Evolutionary conservation across 148 eudicot species (phyloP).

Genomic region (Euryodendron excelsum): DNA sequence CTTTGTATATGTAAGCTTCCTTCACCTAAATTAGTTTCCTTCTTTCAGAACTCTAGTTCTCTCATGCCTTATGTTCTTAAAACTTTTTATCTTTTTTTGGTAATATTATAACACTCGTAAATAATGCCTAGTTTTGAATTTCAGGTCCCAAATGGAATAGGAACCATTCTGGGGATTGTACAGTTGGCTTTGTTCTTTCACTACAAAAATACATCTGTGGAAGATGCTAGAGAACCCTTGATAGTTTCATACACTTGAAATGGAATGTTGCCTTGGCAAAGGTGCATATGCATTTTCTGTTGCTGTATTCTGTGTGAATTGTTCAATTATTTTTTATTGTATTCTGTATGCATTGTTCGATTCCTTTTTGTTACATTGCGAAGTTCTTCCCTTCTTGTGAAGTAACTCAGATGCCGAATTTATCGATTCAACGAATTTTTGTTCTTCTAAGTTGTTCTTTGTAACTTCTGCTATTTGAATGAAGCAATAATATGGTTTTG

Average conservation of each 20-base stretch:
- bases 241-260: conserved; percentile 32
- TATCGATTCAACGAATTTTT: background rate
- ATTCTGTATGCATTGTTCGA: background rate
- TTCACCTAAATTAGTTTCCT: background rate
- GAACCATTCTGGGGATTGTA: conserved; percentile 57
- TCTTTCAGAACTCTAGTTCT: background rate
- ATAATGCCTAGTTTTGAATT: conserved; percentile 18
- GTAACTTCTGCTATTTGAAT: background rate
- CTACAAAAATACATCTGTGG: conserved; percentile 39
- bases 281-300: background rate
- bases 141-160: conserved; percentile 91
- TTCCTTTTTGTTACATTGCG: conserved; percentile 8
- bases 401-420: background rate
- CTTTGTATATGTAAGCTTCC: conserved; percentile 64
- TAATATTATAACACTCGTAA: background rate
- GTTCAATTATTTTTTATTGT: conserved; percentile 9
- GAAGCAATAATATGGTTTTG: background rate
- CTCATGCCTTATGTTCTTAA: background rate
- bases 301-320: background rate
- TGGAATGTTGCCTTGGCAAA: background rate
- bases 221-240: conserved; percentile 52
- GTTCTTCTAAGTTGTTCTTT: background rate
- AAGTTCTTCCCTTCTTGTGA: background rate
- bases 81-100: background rate
- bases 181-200: conserved; percentile 61